Base-by-base conservation (phyloP, 257 asterid genomes). In the Ehretia macrophylla region DNA sequence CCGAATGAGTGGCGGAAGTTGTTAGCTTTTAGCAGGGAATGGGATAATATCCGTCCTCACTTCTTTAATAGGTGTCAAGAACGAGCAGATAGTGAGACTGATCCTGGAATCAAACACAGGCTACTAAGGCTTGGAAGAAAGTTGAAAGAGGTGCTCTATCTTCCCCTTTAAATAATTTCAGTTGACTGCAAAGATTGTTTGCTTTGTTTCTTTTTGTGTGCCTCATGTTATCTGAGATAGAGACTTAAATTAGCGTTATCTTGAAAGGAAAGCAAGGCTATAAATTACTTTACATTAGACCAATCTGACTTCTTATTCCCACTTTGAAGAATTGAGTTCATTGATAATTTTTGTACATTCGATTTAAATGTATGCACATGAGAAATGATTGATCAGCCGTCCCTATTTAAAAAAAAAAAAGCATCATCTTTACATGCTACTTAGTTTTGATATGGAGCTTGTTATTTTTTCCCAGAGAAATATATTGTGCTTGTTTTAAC, bases 1-100 rank as follows among this genome's bases (percentile, higher is more conserved):
- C 85, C 99, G 47, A 71, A 82, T 61, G 97, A 89, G 66, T 93
- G 99, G 99, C 78, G 95, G 78, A 83, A 80, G 72, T 73, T 89
- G 49, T 66, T 93, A 69, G 80, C 81, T 53, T 89, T 85, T 67
- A 93, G 97, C 86, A 83, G 78, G 70, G 87, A 85, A 75, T 93
- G 97, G 99, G 58, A 76, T 40, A 68, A 48, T 71, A 80, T 93
- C 67, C 77, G 92, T 12, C 96, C 99, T 47, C 86, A 89, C 64
- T 93, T 93, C 75, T 83, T 76, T 19, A 77, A 75, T 62, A 79
- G 90, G 38, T 85, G 97, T 72, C 86, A 86, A 77, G 82, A 80
- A 13, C 73, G 74, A 75, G 91, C 91, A 37, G 91, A 89, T 42
- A 77, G 62, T 10, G 95, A 85, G 62, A 68, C 48, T 58, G 96